phyloP scores from a whole-genome alignment of 2,329 filamentous ascomycete species.

The Cladosporium sp. region DNA sequence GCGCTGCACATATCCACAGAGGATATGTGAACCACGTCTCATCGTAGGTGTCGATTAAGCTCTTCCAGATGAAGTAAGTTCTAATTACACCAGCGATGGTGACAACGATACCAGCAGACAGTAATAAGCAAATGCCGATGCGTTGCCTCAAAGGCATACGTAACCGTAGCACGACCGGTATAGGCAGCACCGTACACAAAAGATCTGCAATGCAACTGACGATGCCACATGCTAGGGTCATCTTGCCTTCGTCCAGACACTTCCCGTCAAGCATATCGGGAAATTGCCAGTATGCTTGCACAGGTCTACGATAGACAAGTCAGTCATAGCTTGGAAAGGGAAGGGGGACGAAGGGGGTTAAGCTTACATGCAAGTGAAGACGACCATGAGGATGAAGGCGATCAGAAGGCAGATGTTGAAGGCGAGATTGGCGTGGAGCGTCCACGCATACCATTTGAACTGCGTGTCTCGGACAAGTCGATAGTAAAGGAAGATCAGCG shows the following conservation, averaged over 20 bases:
- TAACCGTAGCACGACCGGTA: slow-evolving; percentile 40
- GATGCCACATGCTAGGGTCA: slow-evolving; percentile 37
- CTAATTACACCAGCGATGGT: slow-evolving; percentile 40
- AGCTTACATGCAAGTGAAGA: slow-evolving; percentile 39
- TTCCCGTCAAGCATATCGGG: slow-evolving; percentile 28
- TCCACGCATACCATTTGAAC: slow-evolving; percentile 35
- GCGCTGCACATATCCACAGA: slow-evolving; percentile 43
- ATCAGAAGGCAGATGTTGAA: slow-evolving; percentile 37
- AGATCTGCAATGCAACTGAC: slow-evolving; percentile 43
- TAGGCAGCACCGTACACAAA: slow-evolving; percentile 39
- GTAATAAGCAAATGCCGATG: slow-evolving; percentile 36
- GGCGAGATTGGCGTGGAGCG: slow-evolving; percentile 36
- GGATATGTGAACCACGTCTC: slow-evolving; percentile 44
- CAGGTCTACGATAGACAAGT: slow-evolving; percentile 27
- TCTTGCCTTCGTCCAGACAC: slow-evolving; percentile 40
- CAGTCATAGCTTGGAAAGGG: background rate
- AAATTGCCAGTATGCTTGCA: slow-evolving; percentile 40
- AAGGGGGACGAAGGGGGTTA: too few relatives aligned
- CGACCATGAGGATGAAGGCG: slow-evolving; percentile 33
- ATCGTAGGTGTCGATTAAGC: slow-evolving; percentile 39
- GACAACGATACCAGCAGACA: slow-evolving; percentile 40
- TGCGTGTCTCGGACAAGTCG: slow-evolving; percentile 40
- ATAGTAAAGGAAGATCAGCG: slow-evolving; percentile 45
- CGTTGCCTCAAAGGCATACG: slow-evolving; percentile 40
- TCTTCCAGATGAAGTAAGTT: slow-evolving; percentile 43